Base-by-base conservation (phyloP, 164 flowering plant genomes). In the Umbellularia californica region DNA sequence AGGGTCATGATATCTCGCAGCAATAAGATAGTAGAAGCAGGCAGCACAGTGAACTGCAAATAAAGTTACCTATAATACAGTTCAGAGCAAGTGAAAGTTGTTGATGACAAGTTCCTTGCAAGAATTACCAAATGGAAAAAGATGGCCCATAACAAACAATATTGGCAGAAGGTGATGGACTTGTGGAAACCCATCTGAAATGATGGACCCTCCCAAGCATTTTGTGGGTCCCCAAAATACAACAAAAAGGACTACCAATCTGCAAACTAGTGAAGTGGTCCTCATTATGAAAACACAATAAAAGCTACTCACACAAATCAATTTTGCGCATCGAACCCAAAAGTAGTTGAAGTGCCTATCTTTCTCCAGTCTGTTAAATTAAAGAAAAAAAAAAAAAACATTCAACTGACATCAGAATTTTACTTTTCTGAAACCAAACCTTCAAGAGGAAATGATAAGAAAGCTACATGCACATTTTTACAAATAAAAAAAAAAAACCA, bases 41-140 rank as follows among this genome's bases (percentile, higher is more conserved):
- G 86, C 99, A 24, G 99, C 93, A 85, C 90, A 91, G 73, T 96
- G 98, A 73, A 94, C 94, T 0, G 97, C 92, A 81, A 96, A 96
- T 47, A 96, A 78, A n/a, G 97, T 91, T 3, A 96, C 99, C 99
- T 96, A 66, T 33, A 82, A 77, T 50, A 69, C 71, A 17, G 76
- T 35, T 58, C 24, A 58, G 30, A 35, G 23, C 69, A 25, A 52
- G 62, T 71, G 52, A 78, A 75, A 73, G 58, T 58, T 41, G 73
- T 64, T 22, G 25, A 24, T 58, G 20, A 75, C 47, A 23, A 41
- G 22, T 60, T 50, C 27, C 41, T 51, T 51, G 6, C 9, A 51
- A 13, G 65, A 60, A 65, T 55, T 12, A 55, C 14, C 17, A 55
- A 55, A 55, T 20, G n/a, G 60, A 55, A 20, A 55, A 17, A 20